Conservation (phyloP, 148 eudicot species). For the Amaranthus hypochondriacus region DNA sequence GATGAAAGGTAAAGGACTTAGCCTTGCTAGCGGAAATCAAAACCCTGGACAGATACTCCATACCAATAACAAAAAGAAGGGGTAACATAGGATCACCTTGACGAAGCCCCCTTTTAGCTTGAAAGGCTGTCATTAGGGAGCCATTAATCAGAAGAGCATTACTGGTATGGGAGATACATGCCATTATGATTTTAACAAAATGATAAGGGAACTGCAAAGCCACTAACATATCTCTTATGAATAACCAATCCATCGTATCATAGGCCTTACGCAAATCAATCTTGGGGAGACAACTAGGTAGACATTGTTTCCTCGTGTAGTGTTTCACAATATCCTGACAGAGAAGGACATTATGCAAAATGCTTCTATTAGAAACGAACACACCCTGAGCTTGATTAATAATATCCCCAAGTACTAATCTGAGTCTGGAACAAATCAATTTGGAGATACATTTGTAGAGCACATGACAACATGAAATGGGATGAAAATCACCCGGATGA, state of each 20-base stretch:
- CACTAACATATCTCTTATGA: background rate
- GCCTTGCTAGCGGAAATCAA: background rate
- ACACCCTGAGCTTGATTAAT: background rate
- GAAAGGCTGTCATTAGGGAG: too few species aligned
- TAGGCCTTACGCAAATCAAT: background rate
- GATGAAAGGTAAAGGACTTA: background rate
- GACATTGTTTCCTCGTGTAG: too few species aligned
- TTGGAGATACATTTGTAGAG: background rate
- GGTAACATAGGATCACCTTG: background rate
- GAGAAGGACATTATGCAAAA: too few species aligned
- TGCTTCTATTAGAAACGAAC: background rate
- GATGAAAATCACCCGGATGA: background rate
- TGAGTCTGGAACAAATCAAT: background rate
- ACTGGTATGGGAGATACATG: background rate
- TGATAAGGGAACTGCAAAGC: background rate
- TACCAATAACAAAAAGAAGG: background rate
- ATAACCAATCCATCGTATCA: background rate
- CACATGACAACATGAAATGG: background rate
- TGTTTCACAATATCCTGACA: background rate
- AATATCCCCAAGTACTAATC: background rate
- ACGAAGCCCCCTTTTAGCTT: background rate
- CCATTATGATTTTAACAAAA: background rate
- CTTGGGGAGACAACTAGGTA: background rate
- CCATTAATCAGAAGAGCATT: background rate
- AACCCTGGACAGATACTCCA: background rate